Evolutionary conservation across 495 filamentous ascomycete genomes (phyloP), one percentile per base, ranked within the genome.

Genomic region (Aspergillus kassunensis): DNA sequence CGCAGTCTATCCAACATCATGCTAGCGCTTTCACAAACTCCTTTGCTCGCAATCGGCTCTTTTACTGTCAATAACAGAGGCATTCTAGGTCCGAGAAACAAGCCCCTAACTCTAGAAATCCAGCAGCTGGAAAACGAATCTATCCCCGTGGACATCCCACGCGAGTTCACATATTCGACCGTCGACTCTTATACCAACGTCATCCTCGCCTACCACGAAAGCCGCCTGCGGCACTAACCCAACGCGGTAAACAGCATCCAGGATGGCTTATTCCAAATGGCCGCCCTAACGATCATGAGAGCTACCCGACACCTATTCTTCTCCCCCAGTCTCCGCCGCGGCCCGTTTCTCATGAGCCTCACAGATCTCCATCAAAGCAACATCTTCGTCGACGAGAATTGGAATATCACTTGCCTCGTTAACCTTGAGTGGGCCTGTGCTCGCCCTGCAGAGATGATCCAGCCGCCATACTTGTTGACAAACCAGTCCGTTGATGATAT

Each of bases 1-100:
- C 57, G 61, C 3, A n/a, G 40, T 71, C 0, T 54, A 8, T 62
- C 61, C 12, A 47, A 63, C 0, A 60, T 61, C 9, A 54, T 64
- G 39, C 56, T 63, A 2, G 55, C n/a, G n/a, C n/a, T n/a, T n/a
- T n/a, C n/a, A n/a, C n/a, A n/a, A n/a, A n/a, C n/a, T n/a, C n/a
- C n/a, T n/a, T n/a, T n/a, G n/a, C n/a, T n/a, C n/a, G n/a, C n/a
- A 3, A 75, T 74, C 30, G 70, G 68, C 8, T 65, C 72, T 10
- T 72, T 73, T 40, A 55, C 30, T 1, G 51, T 73, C 9, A 33
- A 63, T 34, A 31, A 61, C 10, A 47, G 60, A 30, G 62, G 68
- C 6, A 49, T 44, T 10, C 20, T 71, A 1, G 44, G 39, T 0
- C 51, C 73, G 25, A 56, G 29, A 5, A 73, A 73, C 49, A 55